Conservation (phyloP, 805 yeast genomes). For the Wickerhamomyces rabaulensis region DNA sequence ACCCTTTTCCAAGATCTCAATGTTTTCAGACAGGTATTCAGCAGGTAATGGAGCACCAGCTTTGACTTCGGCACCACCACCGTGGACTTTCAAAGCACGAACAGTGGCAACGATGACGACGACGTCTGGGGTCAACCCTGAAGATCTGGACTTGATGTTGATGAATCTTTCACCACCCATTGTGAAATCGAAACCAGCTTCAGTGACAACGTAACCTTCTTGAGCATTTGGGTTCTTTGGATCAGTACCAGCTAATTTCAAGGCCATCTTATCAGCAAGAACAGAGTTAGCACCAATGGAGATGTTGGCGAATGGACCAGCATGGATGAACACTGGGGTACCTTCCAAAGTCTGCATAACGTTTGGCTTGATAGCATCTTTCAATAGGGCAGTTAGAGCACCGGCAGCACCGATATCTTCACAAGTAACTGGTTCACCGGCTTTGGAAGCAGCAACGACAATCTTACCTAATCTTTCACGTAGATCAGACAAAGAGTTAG, state of each 20-base stretch:
- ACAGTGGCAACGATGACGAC: conserved; percentile 95
- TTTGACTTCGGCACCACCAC: conserved; percentile 95
- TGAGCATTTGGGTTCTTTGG: conserved; percentile 34
- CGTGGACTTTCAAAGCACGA: conserved; percentile 93
- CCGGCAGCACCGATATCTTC: conserved; percentile 96
- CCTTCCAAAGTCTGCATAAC: conserved; percentile 97
- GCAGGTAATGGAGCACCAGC: conserved; percentile 86
- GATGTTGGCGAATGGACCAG: conserved; percentile 97
- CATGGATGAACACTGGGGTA: conserved; percentile 95
- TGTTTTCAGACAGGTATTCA: conserved; percentile 76
- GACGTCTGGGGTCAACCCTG: conserved; percentile 83
- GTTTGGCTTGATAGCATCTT: conserved; percentile 95
- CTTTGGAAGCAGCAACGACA: conserved; percentile 76
- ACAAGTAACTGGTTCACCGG: conserved; percentile 82
- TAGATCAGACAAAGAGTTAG: conserved; percentile 75
- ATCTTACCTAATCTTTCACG: conserved; percentile 82
- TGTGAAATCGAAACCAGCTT: conserved; percentile 86
- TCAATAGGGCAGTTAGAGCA: conserved; percentile 88
- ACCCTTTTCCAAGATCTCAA: conserved; percentile 72
- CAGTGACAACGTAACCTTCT: conserved; percentile 77
- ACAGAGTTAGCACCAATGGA: conserved; percentile 96
- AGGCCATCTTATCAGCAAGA: conserved; percentile 83
- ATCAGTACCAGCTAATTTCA: conserved; percentile 64
- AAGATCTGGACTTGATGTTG: conserved; percentile 91
- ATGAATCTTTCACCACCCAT: conserved; percentile 96